These are phyloP conservation scores for Amyloporia xantha DNA, from an alignment of 768 basidiomycete genomes.

Conservation along the genomic window DNA sequence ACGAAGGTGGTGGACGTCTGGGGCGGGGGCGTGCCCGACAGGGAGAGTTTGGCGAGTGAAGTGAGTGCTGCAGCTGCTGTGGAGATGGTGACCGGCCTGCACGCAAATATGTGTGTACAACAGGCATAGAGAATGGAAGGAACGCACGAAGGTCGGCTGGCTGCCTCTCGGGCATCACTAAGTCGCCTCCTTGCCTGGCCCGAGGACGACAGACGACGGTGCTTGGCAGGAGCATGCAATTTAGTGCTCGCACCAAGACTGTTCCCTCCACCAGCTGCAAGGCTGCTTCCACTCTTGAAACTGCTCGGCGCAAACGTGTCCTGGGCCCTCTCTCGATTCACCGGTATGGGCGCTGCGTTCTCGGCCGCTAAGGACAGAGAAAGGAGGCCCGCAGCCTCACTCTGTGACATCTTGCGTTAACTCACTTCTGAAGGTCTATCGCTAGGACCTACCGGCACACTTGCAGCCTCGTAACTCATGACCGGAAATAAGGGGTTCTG, in stretches of 20 bases:
- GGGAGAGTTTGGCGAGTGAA: slow-evolving; percentile 35
- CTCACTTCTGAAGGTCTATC: no score
- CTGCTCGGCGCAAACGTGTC: slow-evolving; percentile 9
- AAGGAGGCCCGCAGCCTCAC: slow-evolving; percentile 42
- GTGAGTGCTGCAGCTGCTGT: slow-evolving; percentile 30
- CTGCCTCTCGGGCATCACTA: slow-evolving; percentile 77
- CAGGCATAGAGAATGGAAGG: slow-evolving; percentile 1
- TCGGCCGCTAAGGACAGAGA: slow-evolving; percentile 63
- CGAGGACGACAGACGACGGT: slow-evolving; percentile 65
- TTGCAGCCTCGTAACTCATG: not conserved
- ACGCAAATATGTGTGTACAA: slow-evolving; percentile 11
- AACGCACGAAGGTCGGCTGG: slow-evolving; percentile 66
- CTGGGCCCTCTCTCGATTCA: slow-evolving; percentile 17
- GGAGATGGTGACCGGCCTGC: slow-evolving; percentile 31
- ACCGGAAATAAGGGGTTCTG: no score
- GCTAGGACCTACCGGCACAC: no score
- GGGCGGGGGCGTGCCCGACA: slow-evolving; percentile 33
- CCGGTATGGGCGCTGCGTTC: slow-evolving; percentile 40
- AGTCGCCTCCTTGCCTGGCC: slow-evolving; percentile 64
- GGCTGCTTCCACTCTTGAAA: slow-evolving; percentile 21
- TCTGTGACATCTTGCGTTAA: not conserved
- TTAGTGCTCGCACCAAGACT: slow-evolving; percentile 13
- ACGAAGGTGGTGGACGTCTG: slow-evolving; percentile 18
- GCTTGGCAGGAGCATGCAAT: slow-evolving; percentile 34
- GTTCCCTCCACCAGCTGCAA: slow-evolving; percentile 20